phyloP scores from a whole-genome alignment of 495 filamentous ascomycete species.

The Barbatosphaeria neglecta region DNA sequence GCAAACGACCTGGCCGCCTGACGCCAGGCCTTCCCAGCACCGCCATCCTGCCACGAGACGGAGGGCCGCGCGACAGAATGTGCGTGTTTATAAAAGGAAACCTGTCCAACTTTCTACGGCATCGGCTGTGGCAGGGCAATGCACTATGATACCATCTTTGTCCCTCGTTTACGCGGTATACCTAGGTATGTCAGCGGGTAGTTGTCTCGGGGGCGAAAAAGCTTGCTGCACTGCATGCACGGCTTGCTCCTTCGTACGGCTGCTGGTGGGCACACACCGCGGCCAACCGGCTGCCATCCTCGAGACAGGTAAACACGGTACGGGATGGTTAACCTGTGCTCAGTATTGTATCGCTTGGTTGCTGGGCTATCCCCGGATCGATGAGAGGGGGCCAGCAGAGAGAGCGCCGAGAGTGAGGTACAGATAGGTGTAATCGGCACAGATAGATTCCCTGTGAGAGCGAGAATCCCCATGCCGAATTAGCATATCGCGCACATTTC shows the following conservation, averaged over 20 bases:
- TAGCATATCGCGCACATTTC: background rate
- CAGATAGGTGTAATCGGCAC: no score
- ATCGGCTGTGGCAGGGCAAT: background rate
- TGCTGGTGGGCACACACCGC: background rate
- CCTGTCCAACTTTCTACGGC: background rate
- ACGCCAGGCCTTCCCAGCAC: no score
- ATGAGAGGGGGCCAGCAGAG: no score
- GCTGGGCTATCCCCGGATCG: no score
- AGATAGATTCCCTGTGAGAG: background rate
- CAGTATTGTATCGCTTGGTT: background rate
- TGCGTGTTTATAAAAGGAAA: background rate
- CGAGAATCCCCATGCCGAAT: background rate
- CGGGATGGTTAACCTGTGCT: no score
- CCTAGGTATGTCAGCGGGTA: background rate
- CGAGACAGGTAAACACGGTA: no score
- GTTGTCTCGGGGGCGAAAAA: background rate
- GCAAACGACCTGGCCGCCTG: no score
- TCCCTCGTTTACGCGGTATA: background rate
- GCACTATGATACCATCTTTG: constrained; percentile 1
- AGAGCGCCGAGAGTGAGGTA: no score
- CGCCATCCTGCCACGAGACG: background rate
- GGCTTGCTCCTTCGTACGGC: background rate
- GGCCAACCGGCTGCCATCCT: no score
- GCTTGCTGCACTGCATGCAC: no score
- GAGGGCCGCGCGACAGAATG: background rate